Evolutionary conservation across 129 eudicot genomes (phyloP).

Genomic region (Lactuca saligna): DNA sequence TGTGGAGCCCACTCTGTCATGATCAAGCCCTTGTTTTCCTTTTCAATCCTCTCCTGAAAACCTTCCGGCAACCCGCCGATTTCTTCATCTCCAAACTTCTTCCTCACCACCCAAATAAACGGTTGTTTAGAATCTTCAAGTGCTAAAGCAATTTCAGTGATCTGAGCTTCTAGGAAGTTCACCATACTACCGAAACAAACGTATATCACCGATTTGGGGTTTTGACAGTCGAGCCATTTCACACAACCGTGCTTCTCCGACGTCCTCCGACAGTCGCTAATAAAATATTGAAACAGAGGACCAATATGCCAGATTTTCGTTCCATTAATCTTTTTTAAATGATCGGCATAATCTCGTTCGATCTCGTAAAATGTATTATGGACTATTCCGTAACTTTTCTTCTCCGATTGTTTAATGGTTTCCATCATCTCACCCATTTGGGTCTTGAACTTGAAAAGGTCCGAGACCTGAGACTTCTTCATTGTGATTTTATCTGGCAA

Average conservation of each 20-base stretch:
- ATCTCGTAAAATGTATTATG: too few relatives aligned
- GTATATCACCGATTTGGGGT: conserved; percentile 36
- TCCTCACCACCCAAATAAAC: conserved; percentile 10
- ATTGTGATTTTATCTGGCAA: too few relatives aligned
- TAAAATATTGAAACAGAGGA: conserved; percentile 13
- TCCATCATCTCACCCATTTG: not conserved
- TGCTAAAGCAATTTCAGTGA: conserved; percentile 43
- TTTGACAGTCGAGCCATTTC: conserved; percentile 40
- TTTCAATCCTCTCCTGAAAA: conserved; percentile 25
- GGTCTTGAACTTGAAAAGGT: conserved; percentile 4
- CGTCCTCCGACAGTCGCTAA: not conserved
- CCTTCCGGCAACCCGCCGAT: conserved; percentile 39
- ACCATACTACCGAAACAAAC: conserved; percentile 50
- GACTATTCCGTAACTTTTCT: too few relatives aligned
- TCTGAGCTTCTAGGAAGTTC: conserved; percentile 31
- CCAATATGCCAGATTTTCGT: too few relatives aligned
- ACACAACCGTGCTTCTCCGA: conserved; percentile 4
- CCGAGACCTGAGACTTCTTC: conserved; percentile 11
- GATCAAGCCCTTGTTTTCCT: conserved; percentile 33
- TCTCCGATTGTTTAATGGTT: conserved; percentile 5
- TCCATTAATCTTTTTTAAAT: too few relatives aligned
- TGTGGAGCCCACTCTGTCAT: conserved; percentile 12
- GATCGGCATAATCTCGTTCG: too few relatives aligned
- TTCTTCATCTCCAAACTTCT: not conserved
- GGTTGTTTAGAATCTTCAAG: too few relatives aligned